Conservation (phyloP, 345 rosid species). For the Lagerstroemia speciosa region DNA sequence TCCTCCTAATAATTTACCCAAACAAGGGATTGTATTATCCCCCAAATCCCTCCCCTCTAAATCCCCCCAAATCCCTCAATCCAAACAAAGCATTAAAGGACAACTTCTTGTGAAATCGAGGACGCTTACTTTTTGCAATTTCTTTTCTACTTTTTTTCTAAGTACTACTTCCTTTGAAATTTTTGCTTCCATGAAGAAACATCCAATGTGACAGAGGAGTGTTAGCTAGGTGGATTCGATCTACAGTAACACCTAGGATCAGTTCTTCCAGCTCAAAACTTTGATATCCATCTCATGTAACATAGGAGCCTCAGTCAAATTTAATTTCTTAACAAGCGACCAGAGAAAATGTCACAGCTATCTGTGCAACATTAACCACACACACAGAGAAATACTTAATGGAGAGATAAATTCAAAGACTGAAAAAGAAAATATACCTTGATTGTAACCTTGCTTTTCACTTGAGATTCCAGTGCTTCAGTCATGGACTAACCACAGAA, state of each 20-base stretch:
- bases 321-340: background rate
- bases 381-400: background rate
- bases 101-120: background rate
- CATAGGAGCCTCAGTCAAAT: background rate
- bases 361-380: background rate
- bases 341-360: background rate
- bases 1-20: too few species aligned
- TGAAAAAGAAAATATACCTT: conserved; percentile 36
- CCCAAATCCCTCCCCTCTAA: too few species aligned
- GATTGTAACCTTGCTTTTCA: conserved; percentile 84
- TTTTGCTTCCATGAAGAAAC: background rate
- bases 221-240: background rate
- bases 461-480: conserved; percentile 83
- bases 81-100: too few species aligned
- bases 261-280: background rate
- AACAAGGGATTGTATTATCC: too few species aligned
- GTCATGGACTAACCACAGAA: conserved; percentile 69
- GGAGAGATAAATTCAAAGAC: background rate
- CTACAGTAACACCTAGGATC: background rate
- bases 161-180: background rate
- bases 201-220: background rate
- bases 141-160: background rate
- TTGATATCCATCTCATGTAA: background rate
- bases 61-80: too few species aligned
- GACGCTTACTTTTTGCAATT: too few species aligned